phyloP scores from a whole-genome alignment of 2,329 filamentous ascomycete species.

The Seiridium cupressi region DNA sequence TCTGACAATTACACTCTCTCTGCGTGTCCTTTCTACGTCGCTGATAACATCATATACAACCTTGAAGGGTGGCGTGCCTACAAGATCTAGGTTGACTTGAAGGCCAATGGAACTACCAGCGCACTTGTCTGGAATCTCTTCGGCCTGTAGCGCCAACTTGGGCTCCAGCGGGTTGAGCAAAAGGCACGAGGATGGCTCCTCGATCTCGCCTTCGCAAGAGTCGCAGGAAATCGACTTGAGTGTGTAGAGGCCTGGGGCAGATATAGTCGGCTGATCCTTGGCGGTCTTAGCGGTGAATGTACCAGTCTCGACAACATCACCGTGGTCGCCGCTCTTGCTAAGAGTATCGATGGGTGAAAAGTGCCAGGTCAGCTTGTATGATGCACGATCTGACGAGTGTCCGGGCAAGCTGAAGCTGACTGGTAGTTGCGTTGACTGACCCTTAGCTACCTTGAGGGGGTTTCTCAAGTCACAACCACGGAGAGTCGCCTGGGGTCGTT shows the following conservation, averaged over 20 bases:
- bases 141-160: slow-evolving; percentile 67
- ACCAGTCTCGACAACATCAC: slow-evolving; percentile 55
- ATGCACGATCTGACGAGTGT: slow-evolving; percentile 55
- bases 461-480: slow-evolving; percentile 74
- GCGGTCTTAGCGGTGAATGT: slow-evolving; percentile 60
- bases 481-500: slow-evolving; percentile 74
- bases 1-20: slow-evolving; percentile 57
- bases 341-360: slow-evolving; percentile 76
- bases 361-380: slow-evolving; percentile 74
- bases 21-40: slow-evolving; percentile 52
- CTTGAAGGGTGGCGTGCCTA: slow-evolving; percentile 89
- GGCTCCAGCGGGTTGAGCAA: slow-evolving; percentile 90
- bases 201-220: slow-evolving; percentile 81
- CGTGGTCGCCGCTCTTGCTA: slow-evolving; percentile 68
- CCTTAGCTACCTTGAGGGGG: slow-evolving; percentile 81
- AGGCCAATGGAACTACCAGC: slow-evolving; percentile 91
- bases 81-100: slow-evolving; percentile 82
- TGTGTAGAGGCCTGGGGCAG: slow-evolving; percentile 81
- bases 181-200: slow-evolving; percentile 92
- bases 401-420: slow-evolving; percentile 67
- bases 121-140: slow-evolving; percentile 92
- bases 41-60: slow-evolving; percentile 73
- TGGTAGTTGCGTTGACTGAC: slow-evolving; percentile 65
- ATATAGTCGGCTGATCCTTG: slow-evolving; percentile 65
- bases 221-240: slow-evolving; percentile 76